Base-by-base conservation (phyloP, 179 eudicot genomes). In the Patellifolia procumbens region DNA sequence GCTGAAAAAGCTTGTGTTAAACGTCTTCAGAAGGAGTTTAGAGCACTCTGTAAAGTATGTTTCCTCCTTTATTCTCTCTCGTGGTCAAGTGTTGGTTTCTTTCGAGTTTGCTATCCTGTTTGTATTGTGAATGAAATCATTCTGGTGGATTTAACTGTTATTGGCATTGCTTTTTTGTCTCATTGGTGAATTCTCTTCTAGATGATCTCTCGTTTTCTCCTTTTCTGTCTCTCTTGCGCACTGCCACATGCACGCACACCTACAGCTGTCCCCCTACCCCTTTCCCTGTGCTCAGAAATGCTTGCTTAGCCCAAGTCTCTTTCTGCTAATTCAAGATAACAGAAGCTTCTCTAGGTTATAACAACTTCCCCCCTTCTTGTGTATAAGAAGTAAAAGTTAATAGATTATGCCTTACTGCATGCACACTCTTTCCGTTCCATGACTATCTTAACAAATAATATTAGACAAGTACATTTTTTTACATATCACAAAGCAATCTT, bases 1-100 rank as follows among this genome's bases (percentile, higher is more conserved):
- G 93, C 94, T 63, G 97, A 94, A 88, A 92, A 88, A 86, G 97
- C 94, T 31, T 92, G 98, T 83, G 89, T 94, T 53, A 94, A 91
- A 80, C 97, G 98, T 56, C 97, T 94, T 74, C 98, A 94, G 68
- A 94, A 89, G 88, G 98, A 94, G 78, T 92, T 87, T 61, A 89
- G 94, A 83, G 92, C 96, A 61, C 91, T 94, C 20, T 89, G 97
- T 85, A 89, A 91, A 86, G 98, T 94, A 88, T 66, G 91, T 56
- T 48, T 39, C 56, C 46, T 51, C 61, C 24, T 76, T 53, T 53
- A 13, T 32, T 76, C 8, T 48, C 22, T 11, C 17, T 24, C 2
- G 16, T 77, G 52, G 35, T 56, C 32, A 43, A 43, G 31, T 32
- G 5, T 52, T 26, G 19, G 26, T 81, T 45, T 53, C 13, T 42